Base-by-base conservation (phyloP, 345 rosid species). In the Conringia planisiliqua region DNA sequence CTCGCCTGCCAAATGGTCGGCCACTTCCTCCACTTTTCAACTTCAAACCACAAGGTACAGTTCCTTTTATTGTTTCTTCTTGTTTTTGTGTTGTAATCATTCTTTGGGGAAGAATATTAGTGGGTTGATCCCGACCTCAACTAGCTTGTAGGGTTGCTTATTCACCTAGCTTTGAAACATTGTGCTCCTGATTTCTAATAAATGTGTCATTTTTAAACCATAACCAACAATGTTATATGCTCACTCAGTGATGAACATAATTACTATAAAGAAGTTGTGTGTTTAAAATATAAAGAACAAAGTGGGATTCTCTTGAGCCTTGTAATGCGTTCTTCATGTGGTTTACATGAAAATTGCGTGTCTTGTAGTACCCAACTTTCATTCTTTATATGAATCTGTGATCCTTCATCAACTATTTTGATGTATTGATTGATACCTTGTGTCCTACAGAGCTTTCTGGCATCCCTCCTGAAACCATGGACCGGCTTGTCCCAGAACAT, bases 401-500 rank as follows among this genome's bases (percentile, higher is more conserved):
- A 27, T 26, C 14, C 59, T 66, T 47, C 9, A 36, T 36, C 33
- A 22, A 29, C 38, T 52, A 2, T 24, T 9, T 10, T 10, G 17
- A 52, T 54, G 1, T 16, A 24, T 14, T 22, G 7, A 35, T 35
- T 48, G 59, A 66, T 50, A 4, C 4, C 10, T 46, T 44, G 24
- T 66, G 43, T 33, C 0, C 9, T 59, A 16, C 87, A 91, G 96
- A 92, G 76, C 87, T 92, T 39, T 77, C 92, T 1, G 90, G 93
- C 70, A 67, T 92, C 43, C 83, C 90, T 22, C 24, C 24, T 22
- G 97, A 91, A 39, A 82, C 66, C 9, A 47, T 85, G 56, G 82
- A 87, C 77, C 81, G 86, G 71, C 96, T 91, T 44, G 84, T 88
- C 46, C 97, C 96, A 0, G 93, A 88, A 55, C 88, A 88, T 75